Conservation (phyloP, 306 rosid genomes). For the Vigna trinervia region DNA sequence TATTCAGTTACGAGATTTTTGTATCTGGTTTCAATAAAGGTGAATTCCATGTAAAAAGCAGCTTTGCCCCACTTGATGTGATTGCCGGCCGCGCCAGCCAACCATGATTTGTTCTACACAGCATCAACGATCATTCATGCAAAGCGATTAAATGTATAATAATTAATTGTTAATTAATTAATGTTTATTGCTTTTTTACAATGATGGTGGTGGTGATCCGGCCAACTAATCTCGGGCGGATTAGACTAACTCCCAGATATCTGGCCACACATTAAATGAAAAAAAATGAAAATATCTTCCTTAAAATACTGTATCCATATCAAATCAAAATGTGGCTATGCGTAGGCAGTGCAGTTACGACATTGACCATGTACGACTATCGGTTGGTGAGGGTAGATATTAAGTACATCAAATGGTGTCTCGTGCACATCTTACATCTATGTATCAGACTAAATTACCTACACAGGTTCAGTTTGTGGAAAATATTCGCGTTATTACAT, state of each 20-base stretch:
- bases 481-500: not conserved
- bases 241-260: slow-evolving; percentile 36
- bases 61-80: slow-evolving; percentile 44
- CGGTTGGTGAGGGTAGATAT: slow-evolving; percentile 26
- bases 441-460: not conserved
- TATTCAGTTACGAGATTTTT: slow-evolving; percentile 30
- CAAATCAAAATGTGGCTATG: slow-evolving; percentile 29
- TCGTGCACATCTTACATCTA: too few species aligned
- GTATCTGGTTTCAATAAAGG: slow-evolving; percentile 40
- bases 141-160: slow-evolving; percentile 29
- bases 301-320: slow-evolving; percentile 9
- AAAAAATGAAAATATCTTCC: slow-evolving; percentile 32
- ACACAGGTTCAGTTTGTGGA: not conserved
- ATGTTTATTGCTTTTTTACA: not conserved
- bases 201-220: slow-evolving; percentile 36
- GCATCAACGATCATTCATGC: slow-evolving; percentile 36
- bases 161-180: not conserved
- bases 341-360: slow-evolving; percentile 14
- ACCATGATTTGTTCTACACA: slow-evolving; percentile 29
- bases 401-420: not conserved
- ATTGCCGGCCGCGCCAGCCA: slow-evolving; percentile 50
- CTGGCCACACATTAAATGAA: slow-evolving; percentile 13
- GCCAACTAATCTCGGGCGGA: not conserved
- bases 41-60: slow-evolving; percentile 22
- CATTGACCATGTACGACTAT: slow-evolving; percentile 23